Base-by-base conservation (phyloP, 345 rosid species). In the Populus euphratica region DNA sequence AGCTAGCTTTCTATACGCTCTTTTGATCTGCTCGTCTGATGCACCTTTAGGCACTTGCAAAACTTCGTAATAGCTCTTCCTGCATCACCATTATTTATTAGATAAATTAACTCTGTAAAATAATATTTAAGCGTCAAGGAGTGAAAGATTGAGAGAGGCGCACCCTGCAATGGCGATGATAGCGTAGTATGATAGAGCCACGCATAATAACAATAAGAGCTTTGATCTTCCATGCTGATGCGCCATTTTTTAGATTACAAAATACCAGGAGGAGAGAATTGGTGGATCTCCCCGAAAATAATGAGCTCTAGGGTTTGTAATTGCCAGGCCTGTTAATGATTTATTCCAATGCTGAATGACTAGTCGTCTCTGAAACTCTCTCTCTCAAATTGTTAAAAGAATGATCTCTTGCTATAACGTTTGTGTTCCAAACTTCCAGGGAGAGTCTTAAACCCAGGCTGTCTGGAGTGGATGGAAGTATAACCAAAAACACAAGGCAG, bases 1-100 rank as follows among this genome's bases (percentile, higher is more conserved):
- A 20, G 99, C 99, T 69, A 96, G 88, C 86, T 96, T 96, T 78
- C 98, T 84, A 29, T 96, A 96, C 68, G 99, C 97, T 90, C 97
- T 90, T 78, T 96, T 96, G 88, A 96, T 94, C 91, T 94, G 98
- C 68, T 92, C 97, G 25, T 96, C 99, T 47, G 99, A 88, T 29
- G 99, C 99, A 70, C 95, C 89, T 81, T 81, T 92, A 72, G 97
- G 86, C 35, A 96, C 93, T 90, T 96, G 99, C 88, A 96, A 76
- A 65, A 96, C 69, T 50, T 96, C 99, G 76, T 96, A 96, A 76
- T 94, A 96, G 77, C 92, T 94, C 89, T 94, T 92, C 89, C 99
- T 94, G 87, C 67, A 82, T 54, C 75, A 82, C 64, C 27, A 76
- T 49, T 56, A 16, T 43, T 59, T 14, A 35, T 38, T 44, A 38